Evolutionary conservation across 2,329 filamentous ascomycete genomes (phyloP).

Genomic region (Arthrobotrys conoides): DNA sequence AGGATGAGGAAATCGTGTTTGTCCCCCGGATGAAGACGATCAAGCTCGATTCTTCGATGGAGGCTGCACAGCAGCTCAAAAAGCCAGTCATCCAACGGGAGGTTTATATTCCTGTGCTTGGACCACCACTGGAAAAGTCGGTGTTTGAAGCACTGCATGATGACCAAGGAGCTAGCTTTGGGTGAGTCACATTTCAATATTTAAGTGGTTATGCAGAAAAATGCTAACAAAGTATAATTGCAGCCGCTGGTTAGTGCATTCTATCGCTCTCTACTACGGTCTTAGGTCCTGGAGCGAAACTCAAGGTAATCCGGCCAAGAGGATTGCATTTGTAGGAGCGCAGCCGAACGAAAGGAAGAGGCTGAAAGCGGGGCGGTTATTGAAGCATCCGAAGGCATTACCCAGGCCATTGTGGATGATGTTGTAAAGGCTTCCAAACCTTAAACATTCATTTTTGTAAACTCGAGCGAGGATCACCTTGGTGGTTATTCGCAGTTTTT

Average conservation of each 20-base stretch:
- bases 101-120: conserved; percentile 64
- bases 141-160: conserved; percentile 85
- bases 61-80: conserved; percentile 67
- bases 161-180: conserved; percentile 84
- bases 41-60: conserved; percentile 67
- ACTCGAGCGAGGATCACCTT: too few species aligned
- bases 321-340: conserved; percentile 84
- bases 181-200: conserved; percentile 71
- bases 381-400: conserved; percentile 39
- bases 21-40: conserved; percentile 68
- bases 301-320: conserved; percentile 77
- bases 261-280: conserved; percentile 92
- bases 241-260: conserved; percentile 92
- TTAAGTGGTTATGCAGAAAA: too few species aligned
- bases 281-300: conserved; percentile 86
- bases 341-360: conserved; percentile 49
- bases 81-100: conserved; percentile 72
- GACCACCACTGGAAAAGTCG: conserved; percentile 76
- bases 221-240: conserved; percentile 43
- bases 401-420: conserved; percentile 59
- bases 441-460: too few species aligned
- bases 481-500: too few species aligned
- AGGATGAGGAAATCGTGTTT: conserved; percentile 93
- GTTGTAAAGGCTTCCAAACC: conserved; percentile 30
- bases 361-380: conserved; percentile 33